A percentile compares a stretch with the other conserved stretches of the same genome.
Evolutionary conservation across 495 filamentous ascomycete genomes (phyloP).

Genomic region (Penicillium samsonianum): DNA sequence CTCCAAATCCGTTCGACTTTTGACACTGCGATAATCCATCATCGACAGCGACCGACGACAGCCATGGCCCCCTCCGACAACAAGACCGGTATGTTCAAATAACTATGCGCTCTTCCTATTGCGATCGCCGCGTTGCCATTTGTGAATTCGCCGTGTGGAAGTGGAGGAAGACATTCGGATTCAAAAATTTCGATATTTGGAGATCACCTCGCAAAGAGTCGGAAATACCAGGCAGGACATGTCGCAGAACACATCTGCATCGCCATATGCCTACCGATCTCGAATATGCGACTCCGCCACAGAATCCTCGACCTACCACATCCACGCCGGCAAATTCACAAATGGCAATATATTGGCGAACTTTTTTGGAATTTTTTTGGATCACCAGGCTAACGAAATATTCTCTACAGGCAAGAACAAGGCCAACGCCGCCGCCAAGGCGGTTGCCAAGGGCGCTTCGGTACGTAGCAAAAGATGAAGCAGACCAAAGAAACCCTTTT

Average conservation of each 20-base stretch:
- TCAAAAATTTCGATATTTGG: constrained; percentile 14
- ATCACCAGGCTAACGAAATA: constrained; percentile 4
- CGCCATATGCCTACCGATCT: neutral
- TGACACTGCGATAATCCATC: constrained; percentile 50
- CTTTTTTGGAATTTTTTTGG: constrained; percentile 8
- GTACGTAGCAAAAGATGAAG: constrained; percentile 30
- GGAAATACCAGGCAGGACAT: neutral
- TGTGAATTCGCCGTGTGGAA: constrained; percentile 38
- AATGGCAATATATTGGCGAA: constrained; percentile 16
- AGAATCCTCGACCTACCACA: neutral
- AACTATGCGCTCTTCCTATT: constrained; percentile 17
- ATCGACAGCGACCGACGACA: constrained; percentile 52
- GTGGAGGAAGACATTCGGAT: constrained; percentile 8
- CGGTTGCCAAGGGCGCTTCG: constrained; percentile 86
- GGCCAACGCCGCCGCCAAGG: constrained; percentile 90
- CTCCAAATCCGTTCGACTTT: constrained; percentile 43
- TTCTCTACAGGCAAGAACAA: constrained; percentile 44
- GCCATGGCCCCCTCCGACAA: constrained; percentile 72
- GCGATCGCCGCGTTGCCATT: constrained; percentile 17
- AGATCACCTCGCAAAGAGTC: constrained; percentile 4
- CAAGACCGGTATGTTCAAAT: constrained; percentile 66
- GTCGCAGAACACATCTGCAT: neutral
- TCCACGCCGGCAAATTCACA: constrained; percentile 6
- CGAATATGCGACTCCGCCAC: neutral
- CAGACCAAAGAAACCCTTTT: constrained; percentile 15